These are phyloP conservation scores for Paxillus ammoniavirescens DNA, from an alignment of 768 basidiomycete genomes.

Conservation along the genomic window DNA sequence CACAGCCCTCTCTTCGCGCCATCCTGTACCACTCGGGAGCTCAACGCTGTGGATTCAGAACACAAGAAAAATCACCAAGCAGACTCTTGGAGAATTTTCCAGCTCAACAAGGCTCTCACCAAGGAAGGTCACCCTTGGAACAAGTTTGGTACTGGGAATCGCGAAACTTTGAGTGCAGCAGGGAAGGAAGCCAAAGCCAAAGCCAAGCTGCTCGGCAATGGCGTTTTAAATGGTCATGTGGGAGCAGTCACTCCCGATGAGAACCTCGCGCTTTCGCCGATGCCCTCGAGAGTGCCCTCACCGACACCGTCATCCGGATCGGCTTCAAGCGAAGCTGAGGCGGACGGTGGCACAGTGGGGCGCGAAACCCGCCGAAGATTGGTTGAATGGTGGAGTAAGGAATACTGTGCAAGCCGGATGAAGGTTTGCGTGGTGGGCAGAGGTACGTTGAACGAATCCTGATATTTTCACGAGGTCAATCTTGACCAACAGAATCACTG, in stretches of 20 bases:
- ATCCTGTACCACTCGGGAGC: constrained; percentile 83
- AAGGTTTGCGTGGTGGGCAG: constrained; percentile 75
- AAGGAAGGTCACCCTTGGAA: constrained; percentile 79
- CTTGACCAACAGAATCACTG: constrained; percentile 55
- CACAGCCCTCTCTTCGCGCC: constrained; percentile 87
- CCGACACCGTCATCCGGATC: constrained; percentile 60
- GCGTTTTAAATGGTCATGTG: constrained; percentile 30
- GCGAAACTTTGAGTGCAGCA: constrained; percentile 64
- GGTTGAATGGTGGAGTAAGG: constrained; percentile 80
- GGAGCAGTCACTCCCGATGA: constrained; percentile 5
- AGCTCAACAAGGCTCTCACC: constrained; percentile 86
- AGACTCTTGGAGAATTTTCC: constrained; percentile 93
- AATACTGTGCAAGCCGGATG: constrained; percentile 85
- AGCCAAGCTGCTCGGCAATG: constrained; percentile 36
- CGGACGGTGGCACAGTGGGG: constrained; percentile 75
- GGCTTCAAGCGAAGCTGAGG: constrained; percentile 54
- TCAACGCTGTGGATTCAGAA: constrained; percentile 96
- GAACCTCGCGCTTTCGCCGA: constrained; percentile 40
- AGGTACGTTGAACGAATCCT: constrained; percentile 41
- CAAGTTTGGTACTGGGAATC: constrained; percentile 91
- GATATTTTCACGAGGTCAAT: background rate
- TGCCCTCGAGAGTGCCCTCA: constrained; percentile 56
- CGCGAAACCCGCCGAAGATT: constrained; percentile 76
- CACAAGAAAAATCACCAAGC: constrained; percentile 94
- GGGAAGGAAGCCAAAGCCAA: constrained; percentile 56